Evolutionary conservation across 192 early-diverging fungal species (phyloP).

Genomic region (Phycomyces blakesleeanus): DNA sequence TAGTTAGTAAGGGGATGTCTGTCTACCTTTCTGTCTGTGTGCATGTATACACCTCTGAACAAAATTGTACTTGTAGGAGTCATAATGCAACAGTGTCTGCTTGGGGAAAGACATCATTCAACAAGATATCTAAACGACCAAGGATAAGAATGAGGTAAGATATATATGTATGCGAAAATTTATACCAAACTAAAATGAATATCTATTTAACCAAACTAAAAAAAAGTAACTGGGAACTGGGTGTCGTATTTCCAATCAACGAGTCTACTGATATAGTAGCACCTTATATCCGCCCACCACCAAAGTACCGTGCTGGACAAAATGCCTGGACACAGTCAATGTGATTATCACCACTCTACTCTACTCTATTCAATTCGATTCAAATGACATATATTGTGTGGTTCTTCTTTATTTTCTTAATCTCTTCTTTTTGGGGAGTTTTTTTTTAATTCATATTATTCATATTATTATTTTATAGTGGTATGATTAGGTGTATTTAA

Average conservation of each 20-base stretch:
- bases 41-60: not conserved
- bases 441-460: too few relatives aligned
- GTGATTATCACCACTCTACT: not conserved
- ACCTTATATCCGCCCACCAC: constrained; percentile 26
- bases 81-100: constrained; percentile 31
- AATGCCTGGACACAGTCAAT: constrained; percentile 27
- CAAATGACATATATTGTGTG: too few relatives aligned
- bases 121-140: constrained; percentile 15
- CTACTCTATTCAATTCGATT: too few relatives aligned
- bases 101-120: constrained; percentile 24
- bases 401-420: too few relatives aligned
- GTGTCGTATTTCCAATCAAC: constrained; percentile 31
- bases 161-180: not conserved
- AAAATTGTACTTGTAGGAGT: constrained; percentile 12
- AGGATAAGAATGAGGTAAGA: constrained; percentile 33
- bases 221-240: constrained; percentile 38
- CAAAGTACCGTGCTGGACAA: constrained; percentile 21
- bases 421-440: too few relatives aligned
- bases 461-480: too few relatives aligned
- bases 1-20: not conserved
- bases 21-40: not conserved
- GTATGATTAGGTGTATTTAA: too few relatives aligned
- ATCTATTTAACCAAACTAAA: too few relatives aligned
- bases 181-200: not conserved
- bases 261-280: constrained; percentile 18